phyloP scores from a whole-genome alignment of 176 grass and related monocot species.

The Dactylis glomerata region DNA sequence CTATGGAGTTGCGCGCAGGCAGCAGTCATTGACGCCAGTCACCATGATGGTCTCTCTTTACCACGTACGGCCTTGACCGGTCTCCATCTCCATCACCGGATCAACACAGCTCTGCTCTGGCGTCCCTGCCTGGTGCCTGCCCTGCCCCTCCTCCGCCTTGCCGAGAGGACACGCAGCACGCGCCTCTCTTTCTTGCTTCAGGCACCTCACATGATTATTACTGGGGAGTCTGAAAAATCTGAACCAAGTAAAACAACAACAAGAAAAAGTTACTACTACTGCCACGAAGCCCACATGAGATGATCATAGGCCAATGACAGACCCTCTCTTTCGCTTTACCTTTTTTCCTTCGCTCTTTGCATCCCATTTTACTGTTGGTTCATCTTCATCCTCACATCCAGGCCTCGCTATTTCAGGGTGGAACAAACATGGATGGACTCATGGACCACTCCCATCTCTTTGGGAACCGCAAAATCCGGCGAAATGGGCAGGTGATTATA shows the following conservation, averaged over 20 bases:
- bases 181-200: too few species aligned
- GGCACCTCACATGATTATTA: too few species aligned
- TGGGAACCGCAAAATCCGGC: neutral
- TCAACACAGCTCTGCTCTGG: neutral
- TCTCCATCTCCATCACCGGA: constrained; percentile 23
- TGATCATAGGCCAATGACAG: constrained; percentile 30
- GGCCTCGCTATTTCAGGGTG: neutral
- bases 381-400: neutral
- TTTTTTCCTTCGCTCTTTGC: neutral
- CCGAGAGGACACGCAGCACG: neutral
- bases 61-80: constrained; percentile 18
- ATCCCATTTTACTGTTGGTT: neutral
- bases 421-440: too few species aligned
- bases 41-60: constrained; percentile 31
- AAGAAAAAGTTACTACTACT: constrained; percentile 5
- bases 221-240: neutral
- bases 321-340: constrained; percentile 2
- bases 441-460: neutral
- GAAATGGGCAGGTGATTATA: neutral
- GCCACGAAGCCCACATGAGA: neutral
- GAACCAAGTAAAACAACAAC: neutral
- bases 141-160: neutral
- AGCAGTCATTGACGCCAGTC: constrained; percentile 28
- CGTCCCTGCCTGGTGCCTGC: neutral
- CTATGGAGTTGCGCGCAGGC: neutral